Percentiles rank a stretch among this genome's conserved stretches.
phyloP scores from a whole-genome alignment of 805 yeast species.

The Zygosaccharomyces siamensis region DNA sequence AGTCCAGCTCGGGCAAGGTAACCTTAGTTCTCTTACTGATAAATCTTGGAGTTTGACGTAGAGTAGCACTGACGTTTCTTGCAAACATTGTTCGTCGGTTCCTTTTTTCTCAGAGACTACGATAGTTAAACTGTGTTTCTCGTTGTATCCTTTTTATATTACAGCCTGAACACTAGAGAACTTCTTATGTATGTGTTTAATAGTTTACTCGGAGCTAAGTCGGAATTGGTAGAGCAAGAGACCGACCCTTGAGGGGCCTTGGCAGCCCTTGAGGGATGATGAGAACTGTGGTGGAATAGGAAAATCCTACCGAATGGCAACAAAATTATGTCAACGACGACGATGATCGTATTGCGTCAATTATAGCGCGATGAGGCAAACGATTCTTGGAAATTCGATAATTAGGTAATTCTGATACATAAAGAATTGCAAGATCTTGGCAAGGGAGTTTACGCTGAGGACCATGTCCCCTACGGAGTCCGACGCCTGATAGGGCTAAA shows the following conservation, averaged over 20 bases:
- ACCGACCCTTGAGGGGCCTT: slow-evolving; percentile 1
- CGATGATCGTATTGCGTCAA: slow-evolving; percentile 3
- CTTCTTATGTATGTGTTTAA: too few species aligned
- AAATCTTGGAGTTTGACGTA: slow-evolving; percentile 11
- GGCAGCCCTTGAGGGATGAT: slow-evolving; percentile 1
- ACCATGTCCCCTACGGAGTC: background rate
- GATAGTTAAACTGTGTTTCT: too few species aligned
- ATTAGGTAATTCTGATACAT: background rate
- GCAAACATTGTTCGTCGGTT: slow-evolving; percentile 10
- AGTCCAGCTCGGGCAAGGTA: slow-evolving; percentile 74
- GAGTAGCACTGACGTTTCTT: slow-evolving; percentile 8
- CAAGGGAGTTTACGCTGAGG: background rate
- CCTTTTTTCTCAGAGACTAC: too few species aligned
- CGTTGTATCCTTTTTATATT: slow-evolving; percentile 5
- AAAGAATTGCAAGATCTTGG: background rate
- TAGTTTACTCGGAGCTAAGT: slow-evolving; percentile 3
- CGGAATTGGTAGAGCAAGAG: slow-evolving; percentile 5
- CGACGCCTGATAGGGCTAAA: background rate
- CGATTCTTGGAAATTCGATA: slow-evolving; percentile 1
- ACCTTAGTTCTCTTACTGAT: slow-evolving; percentile 54
- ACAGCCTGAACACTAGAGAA: too few species aligned
- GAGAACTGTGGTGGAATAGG: background rate
- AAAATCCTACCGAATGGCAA: background rate
- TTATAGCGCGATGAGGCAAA: slow-evolving; percentile 1
- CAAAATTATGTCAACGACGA: background rate